A percentile compares a stretch with the other conserved stretches of the same genome.
These are phyloP conservation scores for Antitrichia curtipendula DNA, from an alignment of 225 moss, liverwort and hornwort genomes.

Conservation along the genomic window DNA sequence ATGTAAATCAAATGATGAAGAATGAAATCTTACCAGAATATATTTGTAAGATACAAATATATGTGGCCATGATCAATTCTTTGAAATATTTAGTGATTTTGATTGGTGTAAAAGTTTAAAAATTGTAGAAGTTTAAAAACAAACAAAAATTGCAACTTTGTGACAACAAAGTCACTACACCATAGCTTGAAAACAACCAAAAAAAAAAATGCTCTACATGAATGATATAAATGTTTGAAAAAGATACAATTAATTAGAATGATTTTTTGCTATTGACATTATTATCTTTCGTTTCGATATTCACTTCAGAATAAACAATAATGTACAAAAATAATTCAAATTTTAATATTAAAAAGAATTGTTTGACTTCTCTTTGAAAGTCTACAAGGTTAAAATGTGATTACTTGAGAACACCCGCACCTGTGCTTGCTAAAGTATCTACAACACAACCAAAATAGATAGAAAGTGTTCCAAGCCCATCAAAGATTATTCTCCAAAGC, in stretches of 20 bases:
- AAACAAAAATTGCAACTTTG: not conserved
- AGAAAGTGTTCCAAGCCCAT: not conserved
- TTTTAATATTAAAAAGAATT: not conserved
- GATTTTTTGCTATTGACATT: not conserved
- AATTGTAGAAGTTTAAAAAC: not conserved
- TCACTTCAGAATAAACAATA: not conserved
- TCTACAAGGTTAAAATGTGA: not conserved
- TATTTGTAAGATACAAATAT: too few relatives aligned
- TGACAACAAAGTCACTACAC: not conserved
- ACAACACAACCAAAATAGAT: not conserved
- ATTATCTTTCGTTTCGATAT: not conserved
- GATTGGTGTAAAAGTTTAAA: not conserved
- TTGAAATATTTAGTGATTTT: too few relatives aligned
- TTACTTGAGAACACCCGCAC: not conserved
- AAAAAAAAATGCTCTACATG: not conserved
- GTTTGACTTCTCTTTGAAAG: not conserved
- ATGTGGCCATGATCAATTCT: too few relatives aligned
- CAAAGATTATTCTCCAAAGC: not conserved
- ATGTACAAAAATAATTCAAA: not conserved
- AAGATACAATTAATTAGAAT: not conserved
- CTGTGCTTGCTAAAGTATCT: not conserved
- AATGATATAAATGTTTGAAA: not conserved
- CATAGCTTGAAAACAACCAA: not conserved
- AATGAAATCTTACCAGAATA: not conserved
- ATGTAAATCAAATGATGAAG: not conserved